Conservation (phyloP, 2,329 filamentous ascomycete genomes). For the Trichophyton mentagrophytes region DNA sequence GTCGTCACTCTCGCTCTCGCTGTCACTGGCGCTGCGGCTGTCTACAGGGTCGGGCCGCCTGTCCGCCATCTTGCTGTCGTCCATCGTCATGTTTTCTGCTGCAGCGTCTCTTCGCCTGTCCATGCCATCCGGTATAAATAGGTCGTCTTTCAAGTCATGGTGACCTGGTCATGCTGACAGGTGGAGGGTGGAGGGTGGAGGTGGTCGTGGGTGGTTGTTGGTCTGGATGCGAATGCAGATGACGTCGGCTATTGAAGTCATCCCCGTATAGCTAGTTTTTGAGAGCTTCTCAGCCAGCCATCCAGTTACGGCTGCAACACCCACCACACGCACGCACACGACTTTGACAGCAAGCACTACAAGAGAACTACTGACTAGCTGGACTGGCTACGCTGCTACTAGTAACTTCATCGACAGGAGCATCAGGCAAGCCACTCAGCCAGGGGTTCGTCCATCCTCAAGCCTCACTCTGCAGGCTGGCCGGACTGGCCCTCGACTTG, state of each 20-base stretch:
- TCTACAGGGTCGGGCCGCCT: neutral
- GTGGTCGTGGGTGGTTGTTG: neutral
- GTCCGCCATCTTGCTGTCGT: neutral
- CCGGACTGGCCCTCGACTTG: too few species aligned
- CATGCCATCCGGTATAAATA: neutral
- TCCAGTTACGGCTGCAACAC: too few species aligned
- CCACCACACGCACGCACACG: too few species aligned
- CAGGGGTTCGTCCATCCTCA: too few species aligned
- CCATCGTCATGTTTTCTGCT: neutral
- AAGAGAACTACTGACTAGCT: too few species aligned
- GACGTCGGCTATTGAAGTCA: neutral
- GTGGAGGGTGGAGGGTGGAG: neutral
- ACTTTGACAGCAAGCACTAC: too few species aligned
- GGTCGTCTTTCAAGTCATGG: neutral
- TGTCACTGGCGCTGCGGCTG: neutral
- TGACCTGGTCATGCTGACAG: neutral
- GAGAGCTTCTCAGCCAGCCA: too few species aligned
- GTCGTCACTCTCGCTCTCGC: slow-evolving; percentile 13
- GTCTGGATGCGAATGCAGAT: neutral
- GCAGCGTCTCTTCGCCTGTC: neutral
- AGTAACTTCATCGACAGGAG: too few species aligned
- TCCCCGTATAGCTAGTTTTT: too few species aligned
- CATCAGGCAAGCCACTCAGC: too few species aligned
- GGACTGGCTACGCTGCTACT: too few species aligned
- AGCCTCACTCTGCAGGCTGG: too few species aligned